Evolutionary conservation across 2,329 filamentous ascomycete genomes (phyloP).

Genomic region (Epichloe coenophiala): DNA sequence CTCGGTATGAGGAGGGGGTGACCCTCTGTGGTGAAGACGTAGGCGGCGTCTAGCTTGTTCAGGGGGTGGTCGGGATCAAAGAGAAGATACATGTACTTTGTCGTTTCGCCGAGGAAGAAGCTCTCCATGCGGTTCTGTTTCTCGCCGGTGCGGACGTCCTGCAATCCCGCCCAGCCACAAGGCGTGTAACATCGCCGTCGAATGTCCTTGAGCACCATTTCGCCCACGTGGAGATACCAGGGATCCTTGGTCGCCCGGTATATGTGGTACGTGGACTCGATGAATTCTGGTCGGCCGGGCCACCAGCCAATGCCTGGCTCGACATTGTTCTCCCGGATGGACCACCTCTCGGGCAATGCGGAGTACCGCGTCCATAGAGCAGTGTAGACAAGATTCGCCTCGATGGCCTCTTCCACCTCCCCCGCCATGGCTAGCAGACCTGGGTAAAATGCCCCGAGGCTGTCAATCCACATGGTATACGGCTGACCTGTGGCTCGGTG

Average conservation of each 20-base stretch:
- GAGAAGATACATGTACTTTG: conserved; percentile 87
- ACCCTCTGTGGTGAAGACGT: conserved; percentile 91
- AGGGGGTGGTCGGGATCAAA: conserved; percentile 84
- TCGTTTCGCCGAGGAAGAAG: conserved; percentile 93
- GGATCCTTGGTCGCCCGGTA: conserved; percentile 87
- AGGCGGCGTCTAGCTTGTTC: conserved; percentile 74
- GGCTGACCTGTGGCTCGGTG: conserved; percentile 80
- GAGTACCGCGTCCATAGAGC: conserved; percentile 91
- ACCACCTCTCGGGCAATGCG: conserved; percentile 92
- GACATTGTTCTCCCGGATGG: conserved; percentile 66
- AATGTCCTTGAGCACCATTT: conserved; percentile 88
- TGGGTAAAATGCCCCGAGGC: conserved; percentile 82
- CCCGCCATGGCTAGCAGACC: conserved; percentile 77
- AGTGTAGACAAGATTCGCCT: conserved; percentile 80
- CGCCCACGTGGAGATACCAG: conserved; percentile 90
- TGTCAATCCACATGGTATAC: conserved; percentile 90
- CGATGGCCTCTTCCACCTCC: conserved; percentile 79
- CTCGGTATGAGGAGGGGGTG: conserved; percentile 76
- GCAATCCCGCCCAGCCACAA: conserved; percentile 87
- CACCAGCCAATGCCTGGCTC: conserved; percentile 88
- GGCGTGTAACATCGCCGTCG: conserved; percentile 75
- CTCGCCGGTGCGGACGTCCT: conserved; percentile 71
- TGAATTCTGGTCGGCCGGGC: conserved; percentile 89
- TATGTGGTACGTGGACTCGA: conserved; percentile 93
- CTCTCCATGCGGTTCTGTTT: conserved; percentile 95